These are phyloP conservation scores for Verticillium nonalfalfae DNA, from an alignment of 2,329 filamentous ascomycete genomes.

Conservation along the genomic window DNA sequence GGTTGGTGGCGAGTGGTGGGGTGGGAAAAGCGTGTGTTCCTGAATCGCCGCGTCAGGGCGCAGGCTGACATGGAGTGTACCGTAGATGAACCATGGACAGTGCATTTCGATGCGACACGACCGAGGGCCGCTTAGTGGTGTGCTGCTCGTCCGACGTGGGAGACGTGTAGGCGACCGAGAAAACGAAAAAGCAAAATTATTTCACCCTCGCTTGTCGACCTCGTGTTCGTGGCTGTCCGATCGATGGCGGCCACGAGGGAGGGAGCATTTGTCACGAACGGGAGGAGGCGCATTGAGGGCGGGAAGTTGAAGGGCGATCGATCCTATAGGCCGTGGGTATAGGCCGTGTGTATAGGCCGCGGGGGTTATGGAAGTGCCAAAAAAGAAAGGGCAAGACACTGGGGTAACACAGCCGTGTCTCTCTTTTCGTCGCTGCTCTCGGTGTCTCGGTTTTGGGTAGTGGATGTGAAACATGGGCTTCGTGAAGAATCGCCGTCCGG, in stretches of 20 bases:
- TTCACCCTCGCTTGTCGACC: neutral
- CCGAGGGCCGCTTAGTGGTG: neutral
- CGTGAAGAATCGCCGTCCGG: neutral
- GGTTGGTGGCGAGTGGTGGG: neutral
- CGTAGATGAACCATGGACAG: neutral
- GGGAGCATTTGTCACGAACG: neutral
- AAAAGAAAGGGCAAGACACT: neutral
- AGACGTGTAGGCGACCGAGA: neutral
- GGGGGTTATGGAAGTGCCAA: too few relatives aligned
- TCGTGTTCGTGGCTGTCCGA: neutral
- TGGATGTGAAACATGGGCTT: neutral
- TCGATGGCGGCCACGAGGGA: neutral
- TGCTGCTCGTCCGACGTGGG: neutral
- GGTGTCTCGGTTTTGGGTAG: neutral
- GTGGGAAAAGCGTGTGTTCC: neutral
- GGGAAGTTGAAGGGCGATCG: neutral
- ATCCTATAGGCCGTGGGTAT: too few relatives aligned
- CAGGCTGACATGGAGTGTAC: too few relatives aligned
- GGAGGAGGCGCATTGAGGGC: neutral
- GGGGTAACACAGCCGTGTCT: neutral
- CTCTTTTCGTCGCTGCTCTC: neutral
- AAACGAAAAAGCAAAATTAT: neutral
- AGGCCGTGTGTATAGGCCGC: too few relatives aligned
- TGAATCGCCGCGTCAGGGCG: neutral
- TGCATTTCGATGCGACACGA: neutral